phyloP scores from a whole-genome alignment of 208 protist species.

The Trypanosoma congolense region DNA sequence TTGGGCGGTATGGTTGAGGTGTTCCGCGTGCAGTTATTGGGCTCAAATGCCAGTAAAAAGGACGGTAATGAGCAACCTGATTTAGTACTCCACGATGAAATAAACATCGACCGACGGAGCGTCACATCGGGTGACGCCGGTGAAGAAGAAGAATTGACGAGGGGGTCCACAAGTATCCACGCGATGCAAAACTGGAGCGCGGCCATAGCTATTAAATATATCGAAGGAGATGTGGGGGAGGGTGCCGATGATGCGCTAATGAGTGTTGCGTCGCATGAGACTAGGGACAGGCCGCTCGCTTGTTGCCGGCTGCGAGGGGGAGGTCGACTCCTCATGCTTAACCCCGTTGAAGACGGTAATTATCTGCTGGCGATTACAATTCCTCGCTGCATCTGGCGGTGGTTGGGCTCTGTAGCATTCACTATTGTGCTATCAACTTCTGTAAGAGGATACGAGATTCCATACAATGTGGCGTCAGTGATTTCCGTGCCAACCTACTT shows the following conservation, averaged over 20 bases:
- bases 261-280: neutral
- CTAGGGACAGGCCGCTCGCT: neutral
- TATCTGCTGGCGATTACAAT: constrained; percentile 36
- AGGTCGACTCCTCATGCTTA: constrained; percentile 30
- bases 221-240: constrained; percentile 32
- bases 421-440: constrained; percentile 38
- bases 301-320: constrained; percentile 21
- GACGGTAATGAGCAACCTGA: neutral
- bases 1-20: constrained; percentile 15
- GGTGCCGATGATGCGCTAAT: constrained; percentile 2
- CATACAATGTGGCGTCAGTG: constrained; percentile 12
- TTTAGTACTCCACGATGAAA: constrained; percentile 9
- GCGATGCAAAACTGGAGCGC: no score
- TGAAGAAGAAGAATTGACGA: no score
- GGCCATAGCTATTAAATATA: no score
- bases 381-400: constrained; percentile 32
- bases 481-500: constrained; percentile 27
- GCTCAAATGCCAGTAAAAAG: constrained; percentile 8
- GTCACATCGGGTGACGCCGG: no score
- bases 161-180: no score
- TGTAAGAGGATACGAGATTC: constrained; percentile 35
- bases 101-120: no score
- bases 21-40: constrained; percentile 19
- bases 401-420: constrained; percentile 31
- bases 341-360: constrained; percentile 43